These are phyloP conservation scores for Globisporangium apiculatum DNA, from an alignment of 352 stramenopile species.

Conservation along the genomic window DNA sequence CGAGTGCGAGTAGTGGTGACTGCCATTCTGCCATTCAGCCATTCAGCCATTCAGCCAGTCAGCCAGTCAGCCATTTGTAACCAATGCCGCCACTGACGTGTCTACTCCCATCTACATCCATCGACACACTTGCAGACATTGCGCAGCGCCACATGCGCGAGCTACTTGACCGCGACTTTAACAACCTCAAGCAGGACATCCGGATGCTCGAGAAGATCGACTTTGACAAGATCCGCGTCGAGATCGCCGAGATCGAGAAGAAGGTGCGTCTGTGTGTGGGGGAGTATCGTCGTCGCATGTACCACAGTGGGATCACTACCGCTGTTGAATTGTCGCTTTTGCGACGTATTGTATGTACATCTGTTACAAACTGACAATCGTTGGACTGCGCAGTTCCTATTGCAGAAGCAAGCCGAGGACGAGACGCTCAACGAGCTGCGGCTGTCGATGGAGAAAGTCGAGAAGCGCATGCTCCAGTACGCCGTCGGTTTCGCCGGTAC, in stretches of 20 bases:
- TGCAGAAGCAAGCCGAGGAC: slow-evolving; percentile 86
- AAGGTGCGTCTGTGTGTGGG: slow-evolving; percentile 23
- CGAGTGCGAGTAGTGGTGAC: too few species aligned
- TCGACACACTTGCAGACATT: slow-evolving; percentile 42
- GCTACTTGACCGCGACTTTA: slow-evolving; percentile 85
- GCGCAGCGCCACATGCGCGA: slow-evolving; percentile 85
- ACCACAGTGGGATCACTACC: slow-evolving; percentile 1
- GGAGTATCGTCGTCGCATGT: too few species aligned
- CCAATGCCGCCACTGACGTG: slow-evolving; percentile 34
- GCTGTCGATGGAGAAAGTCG: slow-evolving; percentile 84
- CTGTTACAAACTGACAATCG: too few species aligned
- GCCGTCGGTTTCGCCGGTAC: slow-evolving; percentile 81
- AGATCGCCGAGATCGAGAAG: slow-evolving; percentile 84
- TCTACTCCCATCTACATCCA: too few species aligned
- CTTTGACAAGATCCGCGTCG: slow-evolving; percentile 85
- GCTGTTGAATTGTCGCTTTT: too few species aligned
- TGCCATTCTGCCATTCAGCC: neutral
- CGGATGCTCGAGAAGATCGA: slow-evolving; percentile 88
- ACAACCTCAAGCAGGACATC: slow-evolving; percentile 87
- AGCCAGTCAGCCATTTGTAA: slow-evolving; percentile 13
- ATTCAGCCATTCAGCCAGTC: neutral
- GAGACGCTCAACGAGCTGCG: slow-evolving; percentile 82
- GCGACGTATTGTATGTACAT: too few species aligned
- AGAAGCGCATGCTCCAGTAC: slow-evolving; percentile 88
- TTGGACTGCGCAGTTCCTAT: slow-evolving; percentile 34